Evolutionary conservation across 805 yeast species (phyloP).

Genomic region (Starmerella ratchasimensis): DNA sequence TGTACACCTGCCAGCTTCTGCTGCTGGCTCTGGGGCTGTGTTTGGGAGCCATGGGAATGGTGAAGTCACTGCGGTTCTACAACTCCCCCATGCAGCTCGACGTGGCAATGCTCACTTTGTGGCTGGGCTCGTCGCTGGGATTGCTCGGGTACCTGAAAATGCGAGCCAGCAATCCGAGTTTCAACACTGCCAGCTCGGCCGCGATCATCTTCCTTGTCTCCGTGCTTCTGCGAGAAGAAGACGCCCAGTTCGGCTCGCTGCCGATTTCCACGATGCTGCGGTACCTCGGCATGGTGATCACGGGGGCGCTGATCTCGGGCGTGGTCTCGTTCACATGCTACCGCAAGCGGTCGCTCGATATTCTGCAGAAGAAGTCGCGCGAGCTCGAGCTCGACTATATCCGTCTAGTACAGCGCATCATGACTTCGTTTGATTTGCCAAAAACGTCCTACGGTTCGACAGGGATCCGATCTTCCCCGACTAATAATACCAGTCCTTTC

Average conservation of each 20-base stretch:
- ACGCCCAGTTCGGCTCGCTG: conserved; percentile 41
- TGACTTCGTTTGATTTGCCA: conserved; percentile 39
- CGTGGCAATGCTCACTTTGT: conserved; percentile 37
- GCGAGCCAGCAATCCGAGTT: conserved; percentile 48
- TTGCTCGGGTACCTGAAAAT: conserved; percentile 57
- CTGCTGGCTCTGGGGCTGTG: conserved; percentile 33
- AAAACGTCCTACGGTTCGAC: conserved; percentile 26
- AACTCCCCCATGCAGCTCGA: conserved; percentile 40
- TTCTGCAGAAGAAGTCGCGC: conserved; percentile 20
- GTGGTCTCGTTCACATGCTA: conserved; percentile 46
- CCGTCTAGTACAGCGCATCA: conserved; percentile 35
- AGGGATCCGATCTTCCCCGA: conserved; percentile 29
- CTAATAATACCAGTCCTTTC: too few species aligned
- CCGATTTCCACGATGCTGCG: conserved; percentile 43
- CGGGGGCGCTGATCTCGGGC: conserved; percentile 51
- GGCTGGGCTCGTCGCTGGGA: conserved; percentile 46
- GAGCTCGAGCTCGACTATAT: conserved; percentile 37
- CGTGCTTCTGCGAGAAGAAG: conserved; percentile 61
- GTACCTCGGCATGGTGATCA: conserved; percentile 41
- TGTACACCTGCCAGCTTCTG: conserved; percentile 53
- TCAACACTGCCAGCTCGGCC: conserved; percentile 68
- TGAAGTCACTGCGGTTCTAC: conserved; percentile 12
- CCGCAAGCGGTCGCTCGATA: conserved; percentile 29
- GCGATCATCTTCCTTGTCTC: conserved; percentile 60
- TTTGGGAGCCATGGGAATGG: conserved; percentile 32